phyloP scores from a whole-genome alignment of 331 rosid species.

The Telfairia occidentalis region DNA sequence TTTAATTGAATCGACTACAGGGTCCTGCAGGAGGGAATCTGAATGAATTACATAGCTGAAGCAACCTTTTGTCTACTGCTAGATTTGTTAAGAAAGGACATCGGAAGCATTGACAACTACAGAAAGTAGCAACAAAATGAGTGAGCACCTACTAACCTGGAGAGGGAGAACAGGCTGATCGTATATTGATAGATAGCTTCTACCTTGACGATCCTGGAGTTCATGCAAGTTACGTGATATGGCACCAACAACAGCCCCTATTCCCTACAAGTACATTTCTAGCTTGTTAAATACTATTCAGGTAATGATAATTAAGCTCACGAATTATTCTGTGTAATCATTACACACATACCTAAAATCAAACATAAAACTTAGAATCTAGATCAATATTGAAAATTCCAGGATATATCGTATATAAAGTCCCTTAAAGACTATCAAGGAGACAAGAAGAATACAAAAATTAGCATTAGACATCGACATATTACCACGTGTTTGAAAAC shows the following conservation, averaged over 20 bases:
- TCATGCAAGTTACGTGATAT: slow-evolving; percentile 90
- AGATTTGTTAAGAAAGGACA: background rate
- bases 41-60: slow-evolving; percentile 8
- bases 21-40: slow-evolving; percentile 54
- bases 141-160: slow-evolving; percentile 41
- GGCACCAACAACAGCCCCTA: slow-evolving; percentile 95
- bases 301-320: background rate
- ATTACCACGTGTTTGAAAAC: slow-evolving; percentile 98
- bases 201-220: slow-evolving; percentile 87
- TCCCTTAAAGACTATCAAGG: background rate
- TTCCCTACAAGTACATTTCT: slow-evolving; percentile 40
- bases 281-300: slow-evolving; percentile 19
- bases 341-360: background rate
- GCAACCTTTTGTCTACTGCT: background rate
- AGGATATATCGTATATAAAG: background rate
- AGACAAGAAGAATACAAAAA: slow-evolving; percentile 4
- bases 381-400: background rate
- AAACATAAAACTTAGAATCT: background rate
- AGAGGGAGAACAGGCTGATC: slow-evolving; percentile 70
- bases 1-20: slow-evolving; percentile 56
- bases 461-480: slow-evolving; percentile 17
- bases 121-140: slow-evolving; percentile 5
- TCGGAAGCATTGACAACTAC: slow-evolving; percentile 1
- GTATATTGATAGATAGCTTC: slow-evolving; percentile 83
- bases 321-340: background rate